Evolutionary conservation across 805 yeast species (phyloP), one percentile per base, ranked within the genome.

Genomic region (Starmerella ratchasimensis): DNA sequence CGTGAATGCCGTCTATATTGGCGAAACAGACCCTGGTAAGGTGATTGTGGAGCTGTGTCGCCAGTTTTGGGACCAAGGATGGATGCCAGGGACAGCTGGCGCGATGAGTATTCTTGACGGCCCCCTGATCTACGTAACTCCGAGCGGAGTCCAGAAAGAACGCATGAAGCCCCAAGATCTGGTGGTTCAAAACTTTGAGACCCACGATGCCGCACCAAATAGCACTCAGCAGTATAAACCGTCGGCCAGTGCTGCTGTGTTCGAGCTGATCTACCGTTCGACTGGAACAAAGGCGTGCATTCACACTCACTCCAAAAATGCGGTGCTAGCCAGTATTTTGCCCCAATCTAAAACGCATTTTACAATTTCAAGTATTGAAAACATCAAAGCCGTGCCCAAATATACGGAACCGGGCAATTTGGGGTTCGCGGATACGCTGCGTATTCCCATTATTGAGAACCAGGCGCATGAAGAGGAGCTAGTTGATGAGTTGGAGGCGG

Each of bases 81-180:
- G 95, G 94, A 88, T 82, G 49, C 76, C 94, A 0, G 96, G 96
- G 3, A 88, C 97, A 1, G 96, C 94, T 3, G 97, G 96, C 23
- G 96, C 96, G 3, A 77, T 88, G 50, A 79, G 93, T 23, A 77
- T 86, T 34, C 8, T 29, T n/a, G 65, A 71, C 34, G 61, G 55
- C 38, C 65, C 72, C 43, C 51, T 62, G 16, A 71, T 81, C 14
- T 86, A 69, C 56, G 68, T 86, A 28, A 93, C 96, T 0, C 96
- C 97, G 4, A 80, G 93, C n/a, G 96, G 96, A 1, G 93, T 86
- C 7, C 95, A 86, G 55, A 86, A 86, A 61, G 97, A 86, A 52
- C 65, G 84, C 43, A 76, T 86, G 72, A 60, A 67, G 28, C 93
- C 94, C 3, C 67, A 69, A 45, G 82, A 88, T 54, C 68, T 86